Base-by-base conservation (phyloP, 331 rosid genomes). In the Phaseolus coccineus region DNA sequence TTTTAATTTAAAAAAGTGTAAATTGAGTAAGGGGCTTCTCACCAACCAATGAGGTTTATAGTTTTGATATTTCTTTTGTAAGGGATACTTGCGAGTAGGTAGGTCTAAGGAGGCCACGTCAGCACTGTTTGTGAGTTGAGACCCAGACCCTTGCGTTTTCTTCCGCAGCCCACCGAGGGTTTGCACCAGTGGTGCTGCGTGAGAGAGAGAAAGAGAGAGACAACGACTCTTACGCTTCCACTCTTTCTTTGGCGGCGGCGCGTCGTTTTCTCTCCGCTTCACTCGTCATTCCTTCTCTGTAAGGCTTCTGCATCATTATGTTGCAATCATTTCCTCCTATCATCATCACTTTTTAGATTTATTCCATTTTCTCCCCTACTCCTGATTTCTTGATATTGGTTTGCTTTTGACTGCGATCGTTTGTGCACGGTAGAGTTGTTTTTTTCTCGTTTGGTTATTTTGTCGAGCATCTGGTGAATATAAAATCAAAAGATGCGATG, bases 191-290 rank as follows among this genome's bases (percentile, higher is more conserved):
- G 80, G 67, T 76, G 25, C 14, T 53, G 63, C 12, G n/a, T 1
- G 55, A 0, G 55, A 4, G 73, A 52, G 62, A 19, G 59, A 48
- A 42, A 53, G 44, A 22, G 74, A 65, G 61, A 48, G 65, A 72
- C 52, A 11, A 73, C 77, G 66, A 55, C 52, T 22, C 19, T 15
- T 28, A 74, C 84, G 80, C 68, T 71, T 33, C 59, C 42, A 62
- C 74, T 59, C 55, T 57, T 61, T 76, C 70, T 63, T 67, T 75
- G 66, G 80, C 80, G 80, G 71, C 75, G 71, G 4, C 83, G 4
- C 83, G 46, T 19, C 83, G 63, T 44, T 79, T 71, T 63, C 77
- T 68, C 72, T 68, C 55, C 25, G 8, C 9, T 52, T 27, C 44
- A 22, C 27, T 9, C 42, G 2, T 51, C 35, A 63, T 63, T 6